Base-by-base conservation (phyloP, 2,329 filamentous ascomycete species). In the Neobulgaria alba region DNA sequence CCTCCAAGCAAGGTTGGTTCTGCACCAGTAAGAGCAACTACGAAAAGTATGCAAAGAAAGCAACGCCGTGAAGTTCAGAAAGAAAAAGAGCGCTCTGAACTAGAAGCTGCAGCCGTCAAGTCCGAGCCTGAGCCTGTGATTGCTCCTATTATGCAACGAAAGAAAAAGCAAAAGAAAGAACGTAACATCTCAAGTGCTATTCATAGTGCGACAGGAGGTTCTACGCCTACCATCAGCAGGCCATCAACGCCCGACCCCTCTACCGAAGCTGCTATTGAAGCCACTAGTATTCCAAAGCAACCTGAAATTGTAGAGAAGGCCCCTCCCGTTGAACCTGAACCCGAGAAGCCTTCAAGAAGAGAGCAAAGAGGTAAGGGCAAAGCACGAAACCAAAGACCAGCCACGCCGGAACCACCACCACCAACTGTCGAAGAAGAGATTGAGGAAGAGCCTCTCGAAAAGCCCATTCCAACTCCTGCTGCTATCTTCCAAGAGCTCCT, bases 111-210 rank as follows among this genome's bases (percentile, higher is more conserved):
- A 49, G 73, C 76, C 21, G 49, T 49, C 5, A 48, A 55, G 26
- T 39, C 49, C 18, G 51, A 58, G 26, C 60, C 61, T 8, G 66
- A 70, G 35, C 68, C 71, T 50, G 66, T 69, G 8, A 67, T 74
- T 50, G 85, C 78, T 5, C 85, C 86, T 0, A 82, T 93, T 30
- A 60, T 87, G 36, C 83, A 83, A 23, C 76, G 85, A 38, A 88
- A 88, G 68, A 90, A 87, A 69, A 92, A 90, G 65, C 77, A 85
- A 59, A 88, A 85, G 68, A 90, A 87, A 63, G 78, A 82, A 53
- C 80, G 76, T 53, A 26, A 26, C 12, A 26, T 26, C 7, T 26
- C 23, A 26, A 26, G 23, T 12, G 54, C 50, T 5, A 45, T 55
- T 2, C 63, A 63, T 53, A 57, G 45, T 34, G 48, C 49, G 26